These are phyloP conservation scores for Xylariales sp. DNA, from an alignment of 2,329 filamentous ascomycete genomes.

Conservation along the genomic window DNA sequence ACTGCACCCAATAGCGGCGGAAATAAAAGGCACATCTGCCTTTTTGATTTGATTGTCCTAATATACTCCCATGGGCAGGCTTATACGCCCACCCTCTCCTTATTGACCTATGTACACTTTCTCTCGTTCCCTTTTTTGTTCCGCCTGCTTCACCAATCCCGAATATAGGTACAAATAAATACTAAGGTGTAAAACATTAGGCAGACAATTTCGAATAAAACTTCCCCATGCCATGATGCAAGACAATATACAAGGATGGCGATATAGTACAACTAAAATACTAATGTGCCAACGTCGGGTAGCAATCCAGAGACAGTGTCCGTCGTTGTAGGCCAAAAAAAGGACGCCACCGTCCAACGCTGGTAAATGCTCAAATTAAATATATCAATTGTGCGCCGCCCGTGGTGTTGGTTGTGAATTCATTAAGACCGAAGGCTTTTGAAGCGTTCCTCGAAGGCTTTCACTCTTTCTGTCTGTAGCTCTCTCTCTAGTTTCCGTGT, in stretches of 20 bases:
- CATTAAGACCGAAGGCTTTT: slow-evolving; percentile 46
- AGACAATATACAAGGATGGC: slow-evolving; percentile 35
- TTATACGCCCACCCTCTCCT: not conserved
- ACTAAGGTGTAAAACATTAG: slow-evolving; percentile 39
- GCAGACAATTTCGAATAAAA: slow-evolving; percentile 30
- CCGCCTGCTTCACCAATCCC: slow-evolving; percentile 15
- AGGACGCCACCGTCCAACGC: slow-evolving; percentile 28
- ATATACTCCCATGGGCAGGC: slow-evolving; percentile 12
- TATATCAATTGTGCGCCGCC: slow-evolving; percentile 28
- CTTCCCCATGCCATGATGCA: slow-evolving; percentile 28
- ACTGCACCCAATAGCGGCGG: not conserved
- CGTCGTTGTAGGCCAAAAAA: slow-evolving; percentile 32
- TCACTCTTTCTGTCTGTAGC: slow-evolving; percentile 73
- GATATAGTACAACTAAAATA: slow-evolving; percentile 20
- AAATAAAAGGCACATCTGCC: slow-evolving; percentile 7
- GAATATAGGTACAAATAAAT: slow-evolving; percentile 39
- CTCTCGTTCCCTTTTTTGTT: slow-evolving; percentile 6
- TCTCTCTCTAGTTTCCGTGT: slow-evolving; percentile 76
- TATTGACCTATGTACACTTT: slow-evolving; percentile 16
- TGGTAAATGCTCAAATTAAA: slow-evolving; percentile 39
- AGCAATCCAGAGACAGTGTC: slow-evolving; percentile 28
- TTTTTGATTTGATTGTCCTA: slow-evolving; percentile 19
- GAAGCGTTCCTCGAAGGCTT: slow-evolving; percentile 59
- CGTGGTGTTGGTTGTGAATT: slow-evolving; percentile 14
- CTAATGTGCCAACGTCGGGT: slow-evolving; percentile 27